These are phyloP conservation scores for Coemansia aciculifera DNA, from an alignment of 192 early-diverging fungal genomes.

Conservation along the genomic window DNA sequence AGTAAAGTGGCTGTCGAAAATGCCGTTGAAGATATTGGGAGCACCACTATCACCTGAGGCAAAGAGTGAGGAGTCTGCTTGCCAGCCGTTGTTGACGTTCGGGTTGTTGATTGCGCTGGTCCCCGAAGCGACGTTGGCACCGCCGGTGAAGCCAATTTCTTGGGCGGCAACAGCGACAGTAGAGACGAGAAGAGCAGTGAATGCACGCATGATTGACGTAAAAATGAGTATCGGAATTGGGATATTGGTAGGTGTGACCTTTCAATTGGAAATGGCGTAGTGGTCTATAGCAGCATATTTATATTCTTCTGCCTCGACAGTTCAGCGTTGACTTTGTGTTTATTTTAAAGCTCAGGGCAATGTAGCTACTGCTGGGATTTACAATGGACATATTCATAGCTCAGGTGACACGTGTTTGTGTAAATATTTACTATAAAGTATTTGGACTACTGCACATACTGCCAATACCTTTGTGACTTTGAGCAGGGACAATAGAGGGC, in stretches of 20 bases:
- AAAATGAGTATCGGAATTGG: neutral
- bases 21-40: slow-evolving; percentile 21
- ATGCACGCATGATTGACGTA: slow-evolving; percentile 19
- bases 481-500: neutral
- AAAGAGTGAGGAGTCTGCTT: slow-evolving; percentile 25
- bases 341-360: neutral
- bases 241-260: neutral
- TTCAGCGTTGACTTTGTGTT: neutral
- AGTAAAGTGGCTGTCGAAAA: slow-evolving; percentile 20
- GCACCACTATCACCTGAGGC: slow-evolving; percentile 8
- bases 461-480: neutral
- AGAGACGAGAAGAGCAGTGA: slow-evolving; percentile 12
- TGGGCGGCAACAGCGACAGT: slow-evolving; percentile 26
- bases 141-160: slow-evolving; percentile 26
- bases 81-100: slow-evolving; percentile 39
- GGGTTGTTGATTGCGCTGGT: slow-evolving; percentile 31
- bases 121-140: slow-evolving; percentile 18
- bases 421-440: neutral
- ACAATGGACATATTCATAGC: neutral
- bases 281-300: neutral
- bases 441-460: slow-evolving; percentile 1
- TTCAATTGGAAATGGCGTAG: neutral
- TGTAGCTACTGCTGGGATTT: neutral
- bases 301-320: neutral
- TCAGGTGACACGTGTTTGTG: neutral